Evolutionary conservation across 1,284 basidiomycete species (phyloP).

Genomic region (Xerocomus amazonicus): DNA sequence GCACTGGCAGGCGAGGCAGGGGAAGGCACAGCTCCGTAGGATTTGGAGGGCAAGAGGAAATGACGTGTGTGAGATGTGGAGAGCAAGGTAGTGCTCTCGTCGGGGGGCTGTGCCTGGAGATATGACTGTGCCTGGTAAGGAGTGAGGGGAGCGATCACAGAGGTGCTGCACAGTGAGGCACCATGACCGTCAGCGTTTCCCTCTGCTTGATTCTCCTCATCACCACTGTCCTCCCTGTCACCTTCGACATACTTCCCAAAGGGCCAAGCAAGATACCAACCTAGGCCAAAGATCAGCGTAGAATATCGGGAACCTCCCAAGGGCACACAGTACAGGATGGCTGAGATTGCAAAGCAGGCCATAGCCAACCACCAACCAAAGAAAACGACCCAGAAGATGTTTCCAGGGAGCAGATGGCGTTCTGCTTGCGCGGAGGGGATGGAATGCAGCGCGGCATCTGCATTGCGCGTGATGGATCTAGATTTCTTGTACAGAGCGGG

Average conservation of each 20-base stretch:
- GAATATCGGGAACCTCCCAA: conserved; percentile 83
- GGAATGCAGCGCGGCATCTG: conserved; percentile 91
- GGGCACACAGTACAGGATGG: conserved; percentile 71
- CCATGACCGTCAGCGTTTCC: conserved; percentile 32
- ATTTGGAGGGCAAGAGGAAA: conserved; percentile 44
- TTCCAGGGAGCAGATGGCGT: conserved; percentile 87
- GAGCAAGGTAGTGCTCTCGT: conserved; percentile 44
- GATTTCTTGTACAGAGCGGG: conserved; percentile 99
- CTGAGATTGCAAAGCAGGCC: conserved; percentile 65
- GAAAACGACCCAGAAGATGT: conserved; percentile 84
- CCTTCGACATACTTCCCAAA: conserved; percentile 99
- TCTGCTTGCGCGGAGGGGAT: conserved; percentile 91
- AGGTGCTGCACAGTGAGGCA: conserved; percentile 28
- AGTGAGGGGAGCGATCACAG: conserved; percentile 35
- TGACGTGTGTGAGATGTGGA: conserved; percentile 30
- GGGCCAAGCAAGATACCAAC: conserved; percentile 97
- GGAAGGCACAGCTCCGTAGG: conserved; percentile 58
- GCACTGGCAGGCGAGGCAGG: conserved; percentile 34
- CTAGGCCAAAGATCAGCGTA: conserved; percentile 85
- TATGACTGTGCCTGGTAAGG: conserved; percentile 29
- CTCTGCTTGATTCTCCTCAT: conserved; percentile 39
- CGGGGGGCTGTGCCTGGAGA: conserved; percentile 25
- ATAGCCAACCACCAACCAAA: conserved; percentile 93
- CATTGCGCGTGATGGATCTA: conserved; percentile 92
- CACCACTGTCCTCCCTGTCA: conserved; percentile 50